Evolutionary conservation across 2,329 filamentous ascomycete species (phyloP), one percentile per base, ranked within the genome.

Genomic region (Penicillium sp.): DNA sequence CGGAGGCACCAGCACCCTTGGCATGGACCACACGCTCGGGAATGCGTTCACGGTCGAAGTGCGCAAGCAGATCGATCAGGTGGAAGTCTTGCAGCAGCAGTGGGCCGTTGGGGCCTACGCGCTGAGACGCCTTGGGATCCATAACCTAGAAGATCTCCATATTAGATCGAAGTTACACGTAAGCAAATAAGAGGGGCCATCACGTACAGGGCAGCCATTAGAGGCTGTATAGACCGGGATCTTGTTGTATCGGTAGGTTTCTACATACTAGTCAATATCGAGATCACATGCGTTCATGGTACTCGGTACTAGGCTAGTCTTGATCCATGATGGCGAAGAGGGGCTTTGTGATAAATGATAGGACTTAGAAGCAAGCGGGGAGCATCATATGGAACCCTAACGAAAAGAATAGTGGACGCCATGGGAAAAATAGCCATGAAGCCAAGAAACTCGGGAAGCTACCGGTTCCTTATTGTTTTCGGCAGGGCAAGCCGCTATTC

Each of bases 31-130:
- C 74, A 44, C 75, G 70, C 63, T 77, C 75, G 0, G 74, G 75
- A 46, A 76, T 76, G 21, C 73, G 68, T 57, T 77, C 74, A 21
- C 74, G 68, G 60, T 77, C 72, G 51, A 77, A 77, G 54, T 77
- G 74, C 22, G 76, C 74, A 14, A 89, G 78, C 33, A 86, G 73
- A 62, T 87, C 86, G 63, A 89, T 84, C 69, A 88, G 72, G 68
- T 88, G 85, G 69, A 87, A 87, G 69, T 87, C 85, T 66, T 87
- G 85, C 22, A 88, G 80, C 58, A 87, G 76, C 39, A 88, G 76
- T 61, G 85, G 85, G 1, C 85, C 84, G 64, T 82, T 82, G 49
- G 71, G 68, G 49, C 84, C 85, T 33, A 84, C 73, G 56, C 85
- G 79, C 70, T 86, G 83, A 52, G 75, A 74, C 16, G 76, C 74